Evolutionary conservation across 345 rosid genomes (phyloP), one percentile per base, ranked within the genome.

Genomic region (Dipteronia dyeriana): DNA sequence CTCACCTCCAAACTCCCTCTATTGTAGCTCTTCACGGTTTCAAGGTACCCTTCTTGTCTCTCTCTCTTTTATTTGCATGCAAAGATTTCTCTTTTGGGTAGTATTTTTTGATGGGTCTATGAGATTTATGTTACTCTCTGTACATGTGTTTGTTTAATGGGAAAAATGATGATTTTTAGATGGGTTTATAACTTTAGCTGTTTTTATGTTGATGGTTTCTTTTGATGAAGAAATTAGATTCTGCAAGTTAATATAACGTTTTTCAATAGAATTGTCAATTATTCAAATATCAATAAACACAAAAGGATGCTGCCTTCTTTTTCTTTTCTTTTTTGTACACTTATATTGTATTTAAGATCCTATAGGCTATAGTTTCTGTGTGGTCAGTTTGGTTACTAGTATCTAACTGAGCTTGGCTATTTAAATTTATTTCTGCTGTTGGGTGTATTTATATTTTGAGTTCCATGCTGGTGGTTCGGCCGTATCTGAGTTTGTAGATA

Each of bases 11-110:
- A 70, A 54, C 71, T 34, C 70, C 79, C 45, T 64, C 83, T 14
- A 66, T 68, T 9, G 49, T 69, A 63, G 63, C 74, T 78, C 56
- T 80, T 75, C 77, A 25, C 6, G 23, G 79, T 57, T 16, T 51
- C 77, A 74, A 78, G 85, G 88, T 87, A 57, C 76, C 66, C 23
- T 41, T 72, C 7, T 39, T 26, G 16, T n/a, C 6, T 0, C 64
- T 9, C 59, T 20, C 47, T 66, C 43, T 16, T 10, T 68, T 17
- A 19, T 41, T 4, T 41, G 2, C 12, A 13, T 41, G 19, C 10
- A 4, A 6, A n/a, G 14, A 23, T 43, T 61, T 0, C 57, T 31
- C 38, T 54, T 41, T 43, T 4, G 11, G 26, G 59, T 56, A 13
- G 20, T 72, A 38, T 31, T 49, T 0, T 7, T 72, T 73, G 29